Evolutionary conservation across 148 eudicot species (phyloP), one percentile per base, ranked within the genome.

Genomic region (Arbutus unedo): DNA sequence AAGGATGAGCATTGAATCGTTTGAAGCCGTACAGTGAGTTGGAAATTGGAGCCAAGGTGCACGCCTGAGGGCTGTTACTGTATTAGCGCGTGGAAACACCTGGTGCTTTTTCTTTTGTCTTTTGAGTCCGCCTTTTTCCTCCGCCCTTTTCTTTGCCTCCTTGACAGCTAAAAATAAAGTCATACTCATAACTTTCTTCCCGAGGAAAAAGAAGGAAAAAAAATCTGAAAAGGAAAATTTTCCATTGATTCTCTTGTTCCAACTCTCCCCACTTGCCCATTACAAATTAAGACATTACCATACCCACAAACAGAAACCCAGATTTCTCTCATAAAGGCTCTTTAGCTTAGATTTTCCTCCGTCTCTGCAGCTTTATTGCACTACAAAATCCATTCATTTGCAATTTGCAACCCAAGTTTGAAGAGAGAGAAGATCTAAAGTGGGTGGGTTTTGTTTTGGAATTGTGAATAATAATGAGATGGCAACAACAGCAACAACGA

Each of bases 101-200:
- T 8, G 23, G 5, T 3, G 14, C 41, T 64, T 64, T 23, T 23
- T 64, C 41, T 9, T 66, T 66, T 66, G 43, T 31, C 82, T 53
- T 59, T 81, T 9, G 66, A 71, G 2, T 76, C 62, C 79, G 82
- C 80, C 16, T 6, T 85, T 14, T 19, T 79, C 25, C 72, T 50
- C 31, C 49, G 81, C 8, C 48, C 85, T 3, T 31, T 77, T 9
- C 71, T 23, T 82, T 79, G 81, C 81, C 89, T 76, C 87, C 77
- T 31, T 49, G 78, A 84, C 85, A 87, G 85, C 89, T 87, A 87
- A 87, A 84, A 84, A 79, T 82, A 81, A 84, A 76, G 85, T 16
- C 11, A 62, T n/a, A 11, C 59, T 57, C 57, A 13, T 3, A 67
- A 74, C 74, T 79, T 84, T 84, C 83, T 55, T 82, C 56, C 78